Evolutionary conservation across 192 early-diverging fungal species (phyloP).

Genomic region (Chytriomyces sp.): DNA sequence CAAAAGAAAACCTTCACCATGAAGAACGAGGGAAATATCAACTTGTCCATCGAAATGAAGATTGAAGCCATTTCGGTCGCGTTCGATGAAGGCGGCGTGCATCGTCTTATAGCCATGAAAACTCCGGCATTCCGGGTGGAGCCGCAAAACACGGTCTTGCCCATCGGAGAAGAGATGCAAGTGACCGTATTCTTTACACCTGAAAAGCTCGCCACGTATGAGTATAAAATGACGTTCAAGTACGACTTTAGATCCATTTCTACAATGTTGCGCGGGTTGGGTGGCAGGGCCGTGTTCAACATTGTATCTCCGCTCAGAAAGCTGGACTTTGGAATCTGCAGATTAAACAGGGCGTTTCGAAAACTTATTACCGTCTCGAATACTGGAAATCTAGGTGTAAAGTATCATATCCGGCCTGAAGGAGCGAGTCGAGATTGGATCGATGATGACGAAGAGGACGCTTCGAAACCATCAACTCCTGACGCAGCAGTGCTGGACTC

Average conservation of each 20-base stretch:
- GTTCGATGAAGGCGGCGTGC: slow-evolving; percentile 11
- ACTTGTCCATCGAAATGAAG: slow-evolving; percentile 44
- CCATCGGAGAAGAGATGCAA: slow-evolving; percentile 48
- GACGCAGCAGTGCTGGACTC: slow-evolving; percentile 1
- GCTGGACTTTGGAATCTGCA: slow-evolving; percentile 64
- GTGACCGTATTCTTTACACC: slow-evolving; percentile 56
- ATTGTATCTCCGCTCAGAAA: slow-evolving; percentile 50
- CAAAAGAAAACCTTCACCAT: slow-evolving; percentile 56
- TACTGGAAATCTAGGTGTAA: slow-evolving; percentile 60
- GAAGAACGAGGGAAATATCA: slow-evolving; percentile 64
- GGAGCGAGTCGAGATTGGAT: slow-evolving; percentile 53
- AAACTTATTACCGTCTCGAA: slow-evolving; percentile 58
- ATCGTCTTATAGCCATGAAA: background rate
- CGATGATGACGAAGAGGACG: slow-evolving; percentile 9
- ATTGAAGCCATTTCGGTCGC: slow-evolving; percentile 33
- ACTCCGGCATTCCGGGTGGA: slow-evolving; percentile 40
- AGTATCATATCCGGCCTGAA: slow-evolving; percentile 59
- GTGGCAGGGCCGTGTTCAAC: slow-evolving; percentile 53
- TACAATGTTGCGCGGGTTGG: slow-evolving; percentile 48
- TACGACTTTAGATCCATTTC: slow-evolving; percentile 59
- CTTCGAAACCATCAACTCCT: background rate
- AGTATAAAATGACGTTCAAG: slow-evolving; percentile 50
- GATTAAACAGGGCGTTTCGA: slow-evolving; percentile 51
- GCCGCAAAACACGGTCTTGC: slow-evolving; percentile 44
- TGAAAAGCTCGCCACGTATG: slow-evolving; percentile 52